These are phyloP conservation scores for Sphagnurus paluster DNA, from an alignment of 1,284 basidiomycete genomes.

Conservation along the genomic window DNA sequence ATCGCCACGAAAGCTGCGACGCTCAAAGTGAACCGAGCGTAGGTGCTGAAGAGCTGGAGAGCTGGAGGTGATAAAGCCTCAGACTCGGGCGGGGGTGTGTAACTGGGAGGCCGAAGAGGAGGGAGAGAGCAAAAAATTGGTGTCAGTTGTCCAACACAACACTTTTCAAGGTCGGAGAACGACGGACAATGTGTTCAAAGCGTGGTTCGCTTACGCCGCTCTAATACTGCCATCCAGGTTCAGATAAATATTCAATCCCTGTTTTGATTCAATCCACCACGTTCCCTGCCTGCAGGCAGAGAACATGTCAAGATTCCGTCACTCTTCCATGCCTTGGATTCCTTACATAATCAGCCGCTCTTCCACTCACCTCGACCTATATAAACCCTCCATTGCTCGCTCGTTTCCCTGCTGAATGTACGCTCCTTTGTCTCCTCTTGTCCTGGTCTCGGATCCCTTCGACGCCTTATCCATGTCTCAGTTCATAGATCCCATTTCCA, in stretches of 20 bases:
- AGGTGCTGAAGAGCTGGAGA: slow-evolving; percentile 27
- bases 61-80: slow-evolving; percentile 23
- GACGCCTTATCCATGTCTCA: background rate
- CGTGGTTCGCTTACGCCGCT: slow-evolving; percentile 50
- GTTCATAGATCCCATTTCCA: slow-evolving; percentile 5
- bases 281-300: slow-evolving; percentile 73
- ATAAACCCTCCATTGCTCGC: background rate
- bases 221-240: slow-evolving; percentile 35
- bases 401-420: background rate
- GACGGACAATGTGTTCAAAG: slow-evolving; percentile 46
- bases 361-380: slow-evolving; percentile 11
- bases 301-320: slow-evolving; percentile 30
- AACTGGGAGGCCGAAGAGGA: slow-evolving; percentile 27
- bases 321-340: slow-evolving; percentile 21
- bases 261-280: slow-evolving; percentile 55
- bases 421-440: slow-evolving; percentile 3
- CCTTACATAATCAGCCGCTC: slow-evolving; percentile 30
- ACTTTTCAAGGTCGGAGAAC: slow-evolving; percentile 48
- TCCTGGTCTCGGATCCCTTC: slow-evolving; percentile 7
- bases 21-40: slow-evolving; percentile 57
- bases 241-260: slow-evolving; percentile 46
- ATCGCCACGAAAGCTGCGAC: slow-evolving; percentile 33
- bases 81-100: slow-evolving; percentile 24
- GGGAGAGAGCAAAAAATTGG: slow-evolving; percentile 34
- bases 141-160: slow-evolving; percentile 38